Evolutionary conservation across 225 moss, liverwort and hornwort species (phyloP).

Genomic region (Physcomitrium patens): DNA sequence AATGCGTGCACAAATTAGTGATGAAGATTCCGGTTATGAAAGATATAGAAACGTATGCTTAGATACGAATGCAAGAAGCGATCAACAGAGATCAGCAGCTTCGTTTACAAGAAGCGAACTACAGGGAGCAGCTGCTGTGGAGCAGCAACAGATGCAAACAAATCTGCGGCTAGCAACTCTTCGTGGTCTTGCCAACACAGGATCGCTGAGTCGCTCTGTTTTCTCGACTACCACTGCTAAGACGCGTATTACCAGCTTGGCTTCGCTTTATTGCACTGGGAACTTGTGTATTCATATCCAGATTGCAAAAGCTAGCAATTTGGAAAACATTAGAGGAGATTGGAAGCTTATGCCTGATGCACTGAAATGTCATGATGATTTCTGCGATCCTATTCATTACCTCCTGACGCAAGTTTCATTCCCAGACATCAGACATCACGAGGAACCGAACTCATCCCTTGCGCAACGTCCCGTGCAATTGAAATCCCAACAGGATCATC

Average conservation of each 20-base stretch:
- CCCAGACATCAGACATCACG: conserved; percentile 38
- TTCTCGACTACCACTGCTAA: conserved; percentile 10
- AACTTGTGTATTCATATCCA: too few relatives aligned
- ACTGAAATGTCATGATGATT: too few relatives aligned
- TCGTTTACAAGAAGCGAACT: too few relatives aligned
- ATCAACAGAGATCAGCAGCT: too few relatives aligned
- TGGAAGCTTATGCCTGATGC: too few relatives aligned
- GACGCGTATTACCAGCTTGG: conserved; percentile 20
- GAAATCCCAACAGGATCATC: conserved; percentile 38
- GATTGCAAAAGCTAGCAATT: background rate
- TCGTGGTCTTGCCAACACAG: conserved; percentile 34
- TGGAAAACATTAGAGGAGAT: background rate
- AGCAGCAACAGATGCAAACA: conserved; percentile 52
- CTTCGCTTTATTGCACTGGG: background rate
- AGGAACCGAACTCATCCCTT: conserved; percentile 54
- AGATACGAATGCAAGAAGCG: too few relatives aligned
- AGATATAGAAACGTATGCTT: too few relatives aligned
- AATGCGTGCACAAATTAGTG: too few relatives aligned
- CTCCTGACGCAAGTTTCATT: conserved; percentile 8
- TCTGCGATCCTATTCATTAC: too few relatives aligned
- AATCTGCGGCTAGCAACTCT: conserved; percentile 41
- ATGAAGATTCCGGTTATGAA: too few relatives aligned
- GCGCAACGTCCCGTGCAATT: conserved; percentile 47
- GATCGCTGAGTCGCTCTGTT: conserved; percentile 27
- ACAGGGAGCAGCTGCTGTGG: conserved; percentile 62